A percentile compares a stretch with the other conserved stretches of the same genome.
Evolutionary conservation across 1,284 basidiomycete genomes (phyloP).

Genomic region (Ceratobasidium sp.): DNA sequence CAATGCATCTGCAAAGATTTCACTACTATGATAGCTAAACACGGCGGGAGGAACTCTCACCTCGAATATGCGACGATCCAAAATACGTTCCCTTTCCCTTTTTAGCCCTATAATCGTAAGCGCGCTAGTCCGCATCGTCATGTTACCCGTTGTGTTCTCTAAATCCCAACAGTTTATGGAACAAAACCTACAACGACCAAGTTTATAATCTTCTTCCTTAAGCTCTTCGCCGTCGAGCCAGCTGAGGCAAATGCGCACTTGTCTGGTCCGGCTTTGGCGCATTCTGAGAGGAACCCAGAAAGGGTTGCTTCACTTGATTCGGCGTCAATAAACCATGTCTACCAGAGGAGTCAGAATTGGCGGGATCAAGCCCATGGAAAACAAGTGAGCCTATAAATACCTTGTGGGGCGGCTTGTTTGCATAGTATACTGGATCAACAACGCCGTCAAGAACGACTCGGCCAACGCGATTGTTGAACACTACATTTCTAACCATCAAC

Average conservation of each 20-base stretch:
- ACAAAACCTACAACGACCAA: slow-evolving; percentile 1
- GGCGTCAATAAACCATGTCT: background rate
- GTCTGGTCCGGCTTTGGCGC: slow-evolving; percentile 4
- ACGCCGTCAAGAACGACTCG: slow-evolving; percentile 9
- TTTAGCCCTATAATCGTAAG: no score
- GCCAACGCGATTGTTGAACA: slow-evolving; percentile 12
- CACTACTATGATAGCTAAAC: background rate
- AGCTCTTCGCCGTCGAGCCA: background rate
- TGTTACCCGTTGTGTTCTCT: no score
- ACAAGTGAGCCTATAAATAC: no score
- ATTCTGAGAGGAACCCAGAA: background rate
- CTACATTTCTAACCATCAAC: background rate
- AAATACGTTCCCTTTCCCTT: no score
- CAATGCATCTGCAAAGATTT: background rate
- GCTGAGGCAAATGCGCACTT: slow-evolving; percentile 15
- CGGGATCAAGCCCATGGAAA: no score
- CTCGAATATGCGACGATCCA: background rate
- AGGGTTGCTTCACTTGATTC: no score
- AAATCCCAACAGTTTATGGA: no score
- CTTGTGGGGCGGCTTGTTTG: background rate
- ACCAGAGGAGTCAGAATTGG: no score
- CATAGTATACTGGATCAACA: background rate
- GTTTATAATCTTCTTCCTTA: background rate
- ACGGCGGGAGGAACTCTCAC: background rate
- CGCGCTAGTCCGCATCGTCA: no score